Base-by-base conservation (phyloP, 371 early-diverging fungal species). In the Mucor indicus region DNA sequence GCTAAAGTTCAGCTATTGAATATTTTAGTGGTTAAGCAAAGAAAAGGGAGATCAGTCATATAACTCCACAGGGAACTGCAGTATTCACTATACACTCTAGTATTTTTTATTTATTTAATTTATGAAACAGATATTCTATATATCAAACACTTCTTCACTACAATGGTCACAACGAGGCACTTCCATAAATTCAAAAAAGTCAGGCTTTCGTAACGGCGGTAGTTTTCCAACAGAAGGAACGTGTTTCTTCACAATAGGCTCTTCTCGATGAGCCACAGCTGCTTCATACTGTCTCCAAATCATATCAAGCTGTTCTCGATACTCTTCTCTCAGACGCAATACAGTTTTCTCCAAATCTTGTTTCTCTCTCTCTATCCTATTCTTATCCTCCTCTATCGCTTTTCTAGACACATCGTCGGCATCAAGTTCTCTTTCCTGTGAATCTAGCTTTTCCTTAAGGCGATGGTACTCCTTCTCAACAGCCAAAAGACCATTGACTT, bases 201-300 rank as follows among this genome's bases (percentile, higher is more conserved):
- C 55, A 8, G 75, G 75, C 44, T 71, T 75, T 46, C 64, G 44
- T 19, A 67, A 39, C 12, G 75, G 75, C 0, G 75, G 75, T n/a
- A 71, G 39, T 38, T 55, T 57, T 4, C 75, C 75, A 17, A 75
- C 54, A 13, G 54, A 57, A 31, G 67, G 69, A 2, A 60, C 24
- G 24, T 53, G 53, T n/a, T 53, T 53, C 30, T 43, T 53, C 4
- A 40, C 57, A 23, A 46, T 43, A 3, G 33, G 48, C 3, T 64
- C 55, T 13, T 71, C 62, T 29, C 53, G 61, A 20, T 64, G 56
- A 0, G 44, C 22, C 19, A 55, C 42, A 37, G 60, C 32, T 6
- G 31, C 48, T 24, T 68, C 60, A 38, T 70, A 57, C n/a, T 69
- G 53, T 1, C 42, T 36, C 72, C 72, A 71, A 44, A 75, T 50